Evolutionary conservation across 768 basidiomycete species (phyloP).

Genomic region (Russula ochroleuca): DNA sequence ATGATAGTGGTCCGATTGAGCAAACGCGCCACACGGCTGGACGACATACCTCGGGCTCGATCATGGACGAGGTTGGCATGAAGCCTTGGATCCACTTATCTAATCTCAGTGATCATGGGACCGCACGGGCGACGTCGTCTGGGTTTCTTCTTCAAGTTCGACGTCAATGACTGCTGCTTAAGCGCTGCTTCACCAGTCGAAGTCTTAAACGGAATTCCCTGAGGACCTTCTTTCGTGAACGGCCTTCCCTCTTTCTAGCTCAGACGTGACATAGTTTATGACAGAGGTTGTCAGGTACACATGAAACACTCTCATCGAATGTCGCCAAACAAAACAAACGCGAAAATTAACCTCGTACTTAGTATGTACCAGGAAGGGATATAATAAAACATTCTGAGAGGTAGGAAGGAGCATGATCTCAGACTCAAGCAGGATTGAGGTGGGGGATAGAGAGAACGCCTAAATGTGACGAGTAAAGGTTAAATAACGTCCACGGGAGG

Average conservation of each 20-base stretch:
- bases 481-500: background rate
- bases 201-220: too few species aligned
- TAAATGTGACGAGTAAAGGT: background rate
- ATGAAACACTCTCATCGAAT: background rate
- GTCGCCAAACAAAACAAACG: background rate
- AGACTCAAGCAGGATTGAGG: background rate
- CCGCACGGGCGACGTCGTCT: too few species aligned
- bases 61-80: background rate
- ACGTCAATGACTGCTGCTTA: too few species aligned
- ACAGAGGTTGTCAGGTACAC: too few species aligned
- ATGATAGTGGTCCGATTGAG: background rate
- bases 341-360: background rate
- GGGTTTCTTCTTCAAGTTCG: too few species aligned
- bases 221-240: too few species aligned
- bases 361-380: background rate
- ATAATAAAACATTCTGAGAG: background rate
- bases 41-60: background rate
- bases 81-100: background rate
- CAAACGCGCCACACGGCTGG: background rate
- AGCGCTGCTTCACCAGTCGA: too few species aligned
- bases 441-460: background rate
- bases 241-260: too few species aligned
- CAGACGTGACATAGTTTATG: background rate
- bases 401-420: background rate
- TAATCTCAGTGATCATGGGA: too few species aligned